phyloP scores from a whole-genome alignment of 78 protist species.

The Dictyostelium intermedium region DNA sequence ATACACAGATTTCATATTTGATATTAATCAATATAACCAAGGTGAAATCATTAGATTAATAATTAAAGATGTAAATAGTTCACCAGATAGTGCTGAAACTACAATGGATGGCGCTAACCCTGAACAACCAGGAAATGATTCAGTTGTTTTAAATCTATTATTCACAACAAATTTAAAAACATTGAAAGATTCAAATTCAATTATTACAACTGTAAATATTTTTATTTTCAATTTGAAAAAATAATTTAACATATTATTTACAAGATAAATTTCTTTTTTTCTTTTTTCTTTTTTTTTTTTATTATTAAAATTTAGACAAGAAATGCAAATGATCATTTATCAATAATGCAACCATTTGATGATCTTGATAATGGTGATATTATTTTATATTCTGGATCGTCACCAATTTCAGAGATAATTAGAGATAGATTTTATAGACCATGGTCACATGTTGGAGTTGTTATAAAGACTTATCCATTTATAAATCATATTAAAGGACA shows the following conservation, averaged over 20 bases:
- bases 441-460: conserved; percentile 39
- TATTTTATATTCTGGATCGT: conserved; percentile 18
- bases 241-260: neutral
- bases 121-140: neutral
- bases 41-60: neutral
- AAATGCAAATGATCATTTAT: neutral
- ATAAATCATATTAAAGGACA: neutral
- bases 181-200: neutral
- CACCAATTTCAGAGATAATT: neutral
- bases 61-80: neutral
- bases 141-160: neutral
- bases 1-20: neutral
- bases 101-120: neutral
- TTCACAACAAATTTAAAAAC: neutral
- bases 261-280: too few species aligned
- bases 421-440: conserved; percentile 33
- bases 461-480: conserved; percentile 17
- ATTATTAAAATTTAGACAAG: neutral
- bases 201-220: neutral
- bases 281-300: neutral
- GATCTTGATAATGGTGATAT: conserved; percentile 50
- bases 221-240: neutral
- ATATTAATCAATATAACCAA: neutral
- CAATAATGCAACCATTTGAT: neutral
- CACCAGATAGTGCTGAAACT: neutral